phyloP scores from a whole-genome alignment of 805 yeast genomes.

The Ogataea pilisensis region DNA sequence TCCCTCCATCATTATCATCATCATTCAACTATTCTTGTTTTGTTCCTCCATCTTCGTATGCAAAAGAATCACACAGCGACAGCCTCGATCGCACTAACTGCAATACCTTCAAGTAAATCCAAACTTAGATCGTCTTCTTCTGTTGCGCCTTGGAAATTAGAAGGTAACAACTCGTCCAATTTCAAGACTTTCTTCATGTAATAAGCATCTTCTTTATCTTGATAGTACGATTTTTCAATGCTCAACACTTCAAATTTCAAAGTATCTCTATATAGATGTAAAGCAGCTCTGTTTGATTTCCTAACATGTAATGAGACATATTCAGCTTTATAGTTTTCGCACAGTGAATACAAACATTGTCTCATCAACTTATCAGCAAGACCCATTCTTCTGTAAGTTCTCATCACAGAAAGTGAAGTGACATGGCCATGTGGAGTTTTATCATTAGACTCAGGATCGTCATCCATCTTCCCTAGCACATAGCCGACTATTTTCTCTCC shows the following conservation, averaged over 20 bases:
- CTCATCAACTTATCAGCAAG: conserved; percentile 89
- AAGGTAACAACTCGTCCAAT: conserved; percentile 59
- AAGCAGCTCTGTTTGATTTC: conserved; percentile 88
- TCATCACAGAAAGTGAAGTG: conserved; percentile 90
- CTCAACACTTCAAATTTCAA: conserved; percentile 75
- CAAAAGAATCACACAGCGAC: conserved; percentile 10
- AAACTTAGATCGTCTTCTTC: conserved; percentile 52
- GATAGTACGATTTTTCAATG: conserved; percentile 86
- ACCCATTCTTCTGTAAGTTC: conserved; percentile 94
- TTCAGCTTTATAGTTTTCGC: conserved; percentile 76
- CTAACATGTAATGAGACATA: conserved; percentile 91
- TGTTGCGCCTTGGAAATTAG: conserved; percentile 44
- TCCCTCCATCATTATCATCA: too few species aligned
- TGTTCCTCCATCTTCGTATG: too few species aligned
- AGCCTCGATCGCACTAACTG: conserved; percentile 8
- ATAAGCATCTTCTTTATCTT: conserved; percentile 97
- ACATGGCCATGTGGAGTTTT: conserved; percentile 86
- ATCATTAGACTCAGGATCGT: conserved; percentile 64
- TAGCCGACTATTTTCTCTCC: conserved; percentile 92
- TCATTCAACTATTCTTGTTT: too few species aligned
- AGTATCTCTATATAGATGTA: conserved; percentile 85
- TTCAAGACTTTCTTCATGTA: conserved; percentile 77
- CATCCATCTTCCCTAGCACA: conserved; percentile 95
- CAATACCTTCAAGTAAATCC: conserved; percentile 40
- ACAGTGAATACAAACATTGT: conserved; percentile 68